phyloP scores from a whole-genome alignment of 2,329 filamentous ascomycete genomes.

The Sporothrix sp. region DNA sequence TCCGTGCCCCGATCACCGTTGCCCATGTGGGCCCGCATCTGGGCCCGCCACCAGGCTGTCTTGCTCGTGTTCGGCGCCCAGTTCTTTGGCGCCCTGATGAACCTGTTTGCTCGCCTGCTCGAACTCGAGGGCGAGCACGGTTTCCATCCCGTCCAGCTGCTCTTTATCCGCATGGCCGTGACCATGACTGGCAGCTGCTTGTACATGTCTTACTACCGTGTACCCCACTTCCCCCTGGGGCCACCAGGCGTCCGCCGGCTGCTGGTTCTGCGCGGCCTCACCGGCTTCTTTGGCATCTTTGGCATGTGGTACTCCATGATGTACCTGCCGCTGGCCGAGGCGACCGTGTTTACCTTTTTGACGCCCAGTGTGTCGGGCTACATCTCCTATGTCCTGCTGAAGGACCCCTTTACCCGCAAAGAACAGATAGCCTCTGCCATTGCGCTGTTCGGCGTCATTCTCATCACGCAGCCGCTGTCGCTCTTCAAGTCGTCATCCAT shows the following conservation, averaged over 20 bases:
- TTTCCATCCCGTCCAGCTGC: constrained; percentile 75
- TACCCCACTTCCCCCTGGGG: constrained; percentile 63
- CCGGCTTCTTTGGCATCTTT: constrained; percentile 58
- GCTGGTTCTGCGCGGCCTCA: constrained; percentile 36
- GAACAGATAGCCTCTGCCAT: constrained; percentile 69
- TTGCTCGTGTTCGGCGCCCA: constrained; percentile 65
- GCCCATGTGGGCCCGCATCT: constrained; percentile 32
- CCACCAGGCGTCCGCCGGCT: constrained; percentile 55
- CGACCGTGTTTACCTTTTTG: constrained; percentile 82
- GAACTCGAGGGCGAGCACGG: constrained; percentile 56
- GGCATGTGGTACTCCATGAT: constrained; percentile 59
- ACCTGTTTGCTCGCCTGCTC: constrained; percentile 65
- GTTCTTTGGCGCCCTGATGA: constrained; percentile 78
- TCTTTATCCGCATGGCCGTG: constrained; percentile 70
- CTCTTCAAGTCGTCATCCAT: constrained; percentile 20
- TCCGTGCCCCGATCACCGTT: constrained; percentile 10
- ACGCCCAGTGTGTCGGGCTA: constrained; percentile 71
- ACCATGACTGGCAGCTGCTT: constrained; percentile 55
- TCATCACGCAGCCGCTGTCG: constrained; percentile 63
- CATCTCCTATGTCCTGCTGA: constrained; percentile 62
- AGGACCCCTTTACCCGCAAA: constrained; percentile 66
- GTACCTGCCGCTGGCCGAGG: constrained; percentile 77
- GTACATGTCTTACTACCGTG: constrained; percentile 65
- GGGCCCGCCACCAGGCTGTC: constrained; percentile 61
- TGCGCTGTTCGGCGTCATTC: constrained; percentile 67